Evolutionary conservation across 352 stramenopile genomes (phyloP).

Genomic region (Phytophthora foliorum): DNA sequence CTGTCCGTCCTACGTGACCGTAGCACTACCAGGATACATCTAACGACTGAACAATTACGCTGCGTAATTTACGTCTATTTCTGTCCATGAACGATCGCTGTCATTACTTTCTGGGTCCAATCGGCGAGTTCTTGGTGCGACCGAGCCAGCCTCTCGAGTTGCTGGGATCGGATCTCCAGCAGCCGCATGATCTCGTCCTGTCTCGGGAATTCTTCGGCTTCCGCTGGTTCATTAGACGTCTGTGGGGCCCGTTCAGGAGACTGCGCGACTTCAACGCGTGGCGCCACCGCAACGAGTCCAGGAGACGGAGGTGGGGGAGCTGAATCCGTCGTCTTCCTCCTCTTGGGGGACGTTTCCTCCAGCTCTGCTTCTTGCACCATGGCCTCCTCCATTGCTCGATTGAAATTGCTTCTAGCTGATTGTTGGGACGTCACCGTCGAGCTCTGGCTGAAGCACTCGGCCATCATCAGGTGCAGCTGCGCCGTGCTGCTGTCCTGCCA

Average conservation of each 20-base stretch:
- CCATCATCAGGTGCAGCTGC: conserved; percentile 37
- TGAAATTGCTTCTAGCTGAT: conserved; percentile 7
- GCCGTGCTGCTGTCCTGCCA: conserved; percentile 32
- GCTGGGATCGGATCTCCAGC: conserved; percentile 37
- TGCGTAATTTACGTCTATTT: too few relatives aligned
- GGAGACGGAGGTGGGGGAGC: not conserved
- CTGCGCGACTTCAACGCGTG: not conserved
- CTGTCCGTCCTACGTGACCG: too few relatives aligned
- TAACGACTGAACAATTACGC: too few relatives aligned
- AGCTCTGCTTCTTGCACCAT: conserved; percentile 3
- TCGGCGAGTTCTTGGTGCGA: conserved; percentile 34
- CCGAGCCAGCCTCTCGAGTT: conserved; percentile 30
- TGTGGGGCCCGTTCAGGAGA: conserved; percentile 3
- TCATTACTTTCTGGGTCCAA: conserved; percentile 39
- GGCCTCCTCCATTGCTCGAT: conserved; percentile 18
- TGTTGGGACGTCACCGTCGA: not conserved
- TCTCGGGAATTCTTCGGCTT: conserved; percentile 23
- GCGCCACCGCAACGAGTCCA: not conserved
- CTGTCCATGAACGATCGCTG: conserved; percentile 22
- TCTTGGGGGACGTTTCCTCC: conserved; percentile 1
- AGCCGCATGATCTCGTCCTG: conserved; percentile 37
- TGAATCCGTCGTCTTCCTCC: conserved; percentile 13
- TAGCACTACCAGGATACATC: too few relatives aligned
- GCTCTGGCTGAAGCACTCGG: conserved; percentile 32
- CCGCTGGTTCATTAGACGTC: not conserved